A percentile compares a stretch with the other conserved stretches of the same genome.
Evolutionary conservation across 2,329 filamentous ascomycete genomes (phyloP).

Genomic region (Chaetothyriales sp.): DNA sequence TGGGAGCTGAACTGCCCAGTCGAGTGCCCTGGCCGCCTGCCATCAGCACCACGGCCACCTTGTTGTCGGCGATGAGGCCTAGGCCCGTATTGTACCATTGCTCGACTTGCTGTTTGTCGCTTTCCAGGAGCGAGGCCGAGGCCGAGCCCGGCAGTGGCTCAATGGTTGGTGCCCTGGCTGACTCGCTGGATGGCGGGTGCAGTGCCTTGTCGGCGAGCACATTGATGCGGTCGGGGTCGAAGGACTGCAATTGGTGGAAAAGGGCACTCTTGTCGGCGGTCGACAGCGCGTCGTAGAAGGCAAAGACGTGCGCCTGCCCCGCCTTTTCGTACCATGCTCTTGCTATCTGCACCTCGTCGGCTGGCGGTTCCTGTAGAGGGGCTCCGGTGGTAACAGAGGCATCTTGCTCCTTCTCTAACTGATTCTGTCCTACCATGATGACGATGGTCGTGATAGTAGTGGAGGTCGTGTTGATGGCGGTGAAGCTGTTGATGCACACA

Average conservation of each 20-base stretch:
- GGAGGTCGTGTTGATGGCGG: no score
- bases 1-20: slow-evolving; percentile 84
- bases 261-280: slow-evolving; percentile 61
- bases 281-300: slow-evolving; percentile 72
- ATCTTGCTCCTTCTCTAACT: slow-evolving; percentile 30
- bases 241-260: slow-evolving; percentile 65
- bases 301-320: slow-evolving; percentile 68
- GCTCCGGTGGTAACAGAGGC: slow-evolving; percentile 22
- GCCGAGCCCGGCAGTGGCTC: slow-evolving; percentile 80
- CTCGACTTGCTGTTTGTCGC: slow-evolving; percentile 60
- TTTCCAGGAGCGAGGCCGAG: slow-evolving; percentile 84
- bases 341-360: slow-evolving; percentile 54
- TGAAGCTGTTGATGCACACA: background rate
- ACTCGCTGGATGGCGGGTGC: slow-evolving; percentile 49
- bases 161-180: slow-evolving; percentile 41
- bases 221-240: slow-evolving; percentile 81
- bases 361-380: slow-evolving; percentile 39
- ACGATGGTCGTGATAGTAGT: background rate
- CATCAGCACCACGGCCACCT: slow-evolving; percentile 82
- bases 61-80: slow-evolving; percentile 52
- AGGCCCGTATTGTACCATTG: slow-evolving; percentile 68
- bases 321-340: slow-evolving; percentile 60
- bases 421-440: background rate
- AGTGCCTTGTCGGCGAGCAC: slow-evolving; percentile 70
- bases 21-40: slow-evolving; percentile 93